Evolutionary conservation across 1,284 basidiomycete genomes (phyloP), one percentile per base, ranked within the genome.

Genomic region (Chalciporus sp.): DNA sequence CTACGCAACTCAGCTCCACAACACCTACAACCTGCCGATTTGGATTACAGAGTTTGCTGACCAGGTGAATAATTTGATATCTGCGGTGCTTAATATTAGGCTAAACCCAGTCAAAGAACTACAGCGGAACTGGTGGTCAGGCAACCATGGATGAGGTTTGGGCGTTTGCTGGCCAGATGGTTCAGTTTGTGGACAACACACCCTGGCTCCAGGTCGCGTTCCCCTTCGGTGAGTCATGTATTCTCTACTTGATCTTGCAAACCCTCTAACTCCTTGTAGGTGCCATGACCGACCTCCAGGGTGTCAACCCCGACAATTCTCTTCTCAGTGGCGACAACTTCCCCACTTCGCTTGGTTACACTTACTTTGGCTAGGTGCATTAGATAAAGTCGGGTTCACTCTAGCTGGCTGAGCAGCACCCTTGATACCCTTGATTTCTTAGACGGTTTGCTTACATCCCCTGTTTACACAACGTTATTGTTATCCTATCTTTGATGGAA

Each of bases 41-140:
- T 79, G 76, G 76, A 71, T 90, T 46, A 91, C 89, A 4, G 91
- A 92, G 67, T 84, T 80, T 63, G 87, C 85, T 58, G 83, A 82
- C 72, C 75, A 83, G 75, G 85, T 85, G 62, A 28, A 7, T 39
- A 7, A 10, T 45, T 12, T 8, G 11, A 16, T 7, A 6, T 17
- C 1, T 16, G 3, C 5, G 12, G 23, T 9, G 23, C 26, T 5
- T 9, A 20, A 5, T 11, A 1, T 4, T 31, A 23, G 2, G 26
- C 52, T 68, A 10, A 68, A 20, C 9, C n/a, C 17, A 26, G 16
- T 19, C 1, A 20, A 53, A 90, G 79, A 80, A 86, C 74, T 93
- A 84, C 73, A 78, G 77, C 64, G 79, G 79, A 42, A 17, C 7
- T 1, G 80, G 79, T 35, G 63, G 74, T 0, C 85, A 88, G 65